Conservation (phyloP, 768 basidiomycete genomes). For the Daedalea quercina region DNA sequence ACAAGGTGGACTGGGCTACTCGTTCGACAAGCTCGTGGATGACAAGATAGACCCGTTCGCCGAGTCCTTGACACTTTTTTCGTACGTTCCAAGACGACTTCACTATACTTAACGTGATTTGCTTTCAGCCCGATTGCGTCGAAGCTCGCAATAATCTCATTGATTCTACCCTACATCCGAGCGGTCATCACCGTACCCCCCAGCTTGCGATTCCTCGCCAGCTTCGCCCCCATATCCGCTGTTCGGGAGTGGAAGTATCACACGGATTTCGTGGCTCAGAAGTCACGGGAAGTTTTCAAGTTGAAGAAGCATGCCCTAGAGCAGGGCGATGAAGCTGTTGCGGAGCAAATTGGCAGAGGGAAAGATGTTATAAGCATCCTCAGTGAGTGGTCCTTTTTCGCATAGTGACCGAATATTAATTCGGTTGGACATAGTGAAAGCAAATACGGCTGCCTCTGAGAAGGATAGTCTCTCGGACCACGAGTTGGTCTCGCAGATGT, state of each 20-base stretch:
- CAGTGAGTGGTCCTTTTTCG: not conserved
- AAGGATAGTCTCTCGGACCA: constrained; percentile 14
- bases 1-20: constrained; percentile 13
- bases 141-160: too few relatives aligned
- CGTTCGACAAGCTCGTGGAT: constrained; percentile 11
- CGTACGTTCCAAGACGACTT: constrained; percentile 6
- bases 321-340: constrained; percentile 17
- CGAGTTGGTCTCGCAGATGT: constrained; percentile 17
- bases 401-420: not conserved
- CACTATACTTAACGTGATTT: constrained; percentile 9
- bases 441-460: constrained; percentile 11
- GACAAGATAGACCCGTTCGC: constrained; percentile 10
- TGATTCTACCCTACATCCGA: too few relatives aligned
- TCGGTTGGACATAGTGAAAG: constrained; percentile 10
- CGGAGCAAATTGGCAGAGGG: constrained; percentile 13
- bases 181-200: too few relatives aligned
- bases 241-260: constrained; percentile 27
- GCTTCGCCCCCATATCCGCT: constrained; percentile 12
- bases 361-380: constrained; percentile 48
- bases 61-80: constrained; percentile 13
- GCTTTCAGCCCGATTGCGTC: not conserved
- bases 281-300: constrained; percentile 33
- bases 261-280: constrained; percentile 42
- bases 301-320: constrained; percentile 28
- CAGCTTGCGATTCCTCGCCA: not conserved